Percentiles rank a stretch among this genome's conserved stretches.
Conservation (phyloP, 139 green algal genomes). For the Microglena sp. region DNA sequence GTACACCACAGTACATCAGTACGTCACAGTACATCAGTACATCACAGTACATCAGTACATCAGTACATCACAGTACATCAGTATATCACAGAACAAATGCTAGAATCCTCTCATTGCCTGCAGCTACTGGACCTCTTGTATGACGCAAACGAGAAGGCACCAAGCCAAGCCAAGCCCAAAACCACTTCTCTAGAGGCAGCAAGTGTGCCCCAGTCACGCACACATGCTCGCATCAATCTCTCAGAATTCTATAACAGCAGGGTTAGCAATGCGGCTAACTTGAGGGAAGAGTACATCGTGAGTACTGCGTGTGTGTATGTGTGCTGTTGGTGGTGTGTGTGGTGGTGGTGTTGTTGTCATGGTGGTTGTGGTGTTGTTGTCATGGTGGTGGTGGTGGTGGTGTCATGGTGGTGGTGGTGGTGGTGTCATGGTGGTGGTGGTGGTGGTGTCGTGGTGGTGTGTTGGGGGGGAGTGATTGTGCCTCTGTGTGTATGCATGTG, state of each 20-base stretch:
- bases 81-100: too few species aligned
- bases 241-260: not conserved
- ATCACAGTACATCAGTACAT: too few species aligned
- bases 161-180: not conserved
- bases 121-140: slow-evolving; percentile 46
- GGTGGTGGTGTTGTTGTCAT: not conserved
- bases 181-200: not conserved
- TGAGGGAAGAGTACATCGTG: slow-evolving; percentile 49
- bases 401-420: too few species aligned
- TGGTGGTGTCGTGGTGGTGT: too few species aligned
- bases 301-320: not conserved
- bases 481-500: too few species aligned
- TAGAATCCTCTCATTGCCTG: slow-evolving; percentile 23
- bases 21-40: too few species aligned
- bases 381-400: not conserved
- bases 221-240: too few species aligned
- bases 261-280: slow-evolving; percentile 7
- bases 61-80: too few species aligned
- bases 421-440: not conserved
- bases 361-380: too few species aligned
- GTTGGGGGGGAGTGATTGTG: too few species aligned
- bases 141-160: slow-evolving; percentile 23
- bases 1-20: too few species aligned
- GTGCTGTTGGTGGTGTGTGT: not conserved
- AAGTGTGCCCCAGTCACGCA: too few species aligned